phyloP scores from a whole-genome alignment of 768 basidiomycete species.

The Nidularia pulvinata region DNA sequence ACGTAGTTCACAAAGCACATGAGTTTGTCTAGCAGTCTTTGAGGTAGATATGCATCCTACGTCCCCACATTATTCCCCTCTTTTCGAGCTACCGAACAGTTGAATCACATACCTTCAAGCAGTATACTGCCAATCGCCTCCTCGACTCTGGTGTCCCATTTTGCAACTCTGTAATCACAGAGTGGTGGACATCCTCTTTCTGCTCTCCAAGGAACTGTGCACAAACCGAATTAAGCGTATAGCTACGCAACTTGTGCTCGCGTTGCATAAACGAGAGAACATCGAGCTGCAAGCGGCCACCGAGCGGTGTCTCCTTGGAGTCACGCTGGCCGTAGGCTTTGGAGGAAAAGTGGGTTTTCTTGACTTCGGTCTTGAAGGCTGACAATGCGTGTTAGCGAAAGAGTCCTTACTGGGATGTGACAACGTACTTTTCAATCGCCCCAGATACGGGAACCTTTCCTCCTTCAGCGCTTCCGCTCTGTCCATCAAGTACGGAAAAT shows the following conservation, averaged over 20 bases:
- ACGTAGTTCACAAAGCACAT: slow-evolving; percentile 99
- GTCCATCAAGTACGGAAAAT: slow-evolving; percentile 95
- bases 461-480: slow-evolving; percentile 83
- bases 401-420: neutral
- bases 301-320: slow-evolving; percentile 89
- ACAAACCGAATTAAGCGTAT: slow-evolving; percentile 97
- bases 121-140: slow-evolving; percentile 94
- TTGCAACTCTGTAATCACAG: slow-evolving; percentile 97
- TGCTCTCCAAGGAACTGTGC: slow-evolving; percentile 98
- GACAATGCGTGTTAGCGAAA: slow-evolving; percentile 4
- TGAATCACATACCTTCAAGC: slow-evolving; percentile 72
- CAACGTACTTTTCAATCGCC: slow-evolving; percentile 67
- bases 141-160: slow-evolving; percentile 95
- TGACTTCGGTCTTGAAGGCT: slow-evolving; percentile 64
- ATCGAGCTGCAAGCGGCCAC: slow-evolving; percentile 95
- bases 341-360: slow-evolving; percentile 97
- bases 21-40: slow-evolving; percentile 93
- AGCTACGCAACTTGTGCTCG: slow-evolving; percentile 96
- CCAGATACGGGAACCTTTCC: slow-evolving; percentile 68
- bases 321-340: slow-evolving; percentile 98
- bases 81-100: no score
- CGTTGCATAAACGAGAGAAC: slow-evolving; percentile 98
- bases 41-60: slow-evolving; percentile 95
- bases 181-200: slow-evolving; percentile 99
- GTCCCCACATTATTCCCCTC: neutral